Percentiles rank a stretch among this genome's conserved stretches.
These are phyloP conservation scores for Sutorius eximius DNA, from an alignment of 1,284 basidiomycete genomes.

Conservation along the genomic window DNA sequence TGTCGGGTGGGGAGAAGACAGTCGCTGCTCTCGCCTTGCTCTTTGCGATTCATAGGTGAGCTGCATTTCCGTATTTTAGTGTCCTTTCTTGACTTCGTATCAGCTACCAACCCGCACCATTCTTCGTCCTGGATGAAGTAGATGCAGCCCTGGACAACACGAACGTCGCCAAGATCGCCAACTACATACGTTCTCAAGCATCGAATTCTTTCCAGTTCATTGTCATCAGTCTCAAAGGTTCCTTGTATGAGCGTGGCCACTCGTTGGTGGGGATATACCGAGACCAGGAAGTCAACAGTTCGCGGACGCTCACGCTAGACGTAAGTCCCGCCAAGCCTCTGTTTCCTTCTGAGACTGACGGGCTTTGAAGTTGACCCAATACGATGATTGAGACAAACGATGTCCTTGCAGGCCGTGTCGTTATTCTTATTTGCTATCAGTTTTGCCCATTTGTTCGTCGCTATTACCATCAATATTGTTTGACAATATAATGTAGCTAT, in stretches of 20 bases:
- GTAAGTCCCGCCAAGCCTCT: constrained; percentile 48
- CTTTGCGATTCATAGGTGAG: constrained; percentile 92
- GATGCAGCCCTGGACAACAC: constrained; percentile 97
- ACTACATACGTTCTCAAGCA: constrained; percentile 83
- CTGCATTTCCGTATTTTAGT: not conserved
- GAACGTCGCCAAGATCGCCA: constrained; percentile 90
- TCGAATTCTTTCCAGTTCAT: constrained; percentile 90
- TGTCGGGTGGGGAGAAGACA: constrained; percentile 98
- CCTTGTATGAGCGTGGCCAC: constrained; percentile 87
- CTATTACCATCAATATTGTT: not conserved
- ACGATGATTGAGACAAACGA: constrained; percentile 35
- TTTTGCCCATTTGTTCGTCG: not conserved
- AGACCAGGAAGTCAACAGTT: constrained; percentile 92
- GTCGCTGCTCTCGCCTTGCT: constrained; percentile 94
- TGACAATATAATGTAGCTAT: constrained; percentile 7
- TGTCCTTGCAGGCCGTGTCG: not conserved
- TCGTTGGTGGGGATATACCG: constrained; percentile 93
- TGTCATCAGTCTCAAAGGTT: constrained; percentile 93
- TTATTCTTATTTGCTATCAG: constrained; percentile 30
- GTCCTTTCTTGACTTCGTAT: not conserved
- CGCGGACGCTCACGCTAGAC: constrained; percentile 85
- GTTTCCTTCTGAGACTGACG: constrained; percentile 7
- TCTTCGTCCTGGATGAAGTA: constrained; percentile 98
- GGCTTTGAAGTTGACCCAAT: constrained; percentile 38
- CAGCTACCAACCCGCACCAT: constrained; percentile 96